These are phyloP conservation scores for Suhomyces yuchorum DNA, from an alignment of 1,139 yeast genomes.

Conservation along the genomic window DNA sequence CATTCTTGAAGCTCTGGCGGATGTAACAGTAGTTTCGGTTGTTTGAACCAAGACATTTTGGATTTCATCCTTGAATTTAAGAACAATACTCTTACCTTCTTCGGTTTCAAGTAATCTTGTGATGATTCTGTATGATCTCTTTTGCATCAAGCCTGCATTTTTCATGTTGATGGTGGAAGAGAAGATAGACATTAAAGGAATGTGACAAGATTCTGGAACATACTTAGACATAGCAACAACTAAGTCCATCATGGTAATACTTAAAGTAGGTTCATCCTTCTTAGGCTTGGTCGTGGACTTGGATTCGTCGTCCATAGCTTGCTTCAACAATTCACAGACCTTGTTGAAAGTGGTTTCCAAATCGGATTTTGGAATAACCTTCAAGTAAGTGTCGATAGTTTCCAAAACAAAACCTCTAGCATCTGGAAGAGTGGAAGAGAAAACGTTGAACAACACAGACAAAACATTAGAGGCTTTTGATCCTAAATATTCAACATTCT, in stretches of 20 bases:
- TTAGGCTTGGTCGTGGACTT: constrained; percentile 12
- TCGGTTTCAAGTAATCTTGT: constrained; percentile 70
- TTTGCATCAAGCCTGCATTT: constrained; percentile 73
- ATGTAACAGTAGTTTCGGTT: constrained; percentile 60
- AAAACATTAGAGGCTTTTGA: constrained; percentile 71
- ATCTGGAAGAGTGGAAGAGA: constrained; percentile 81
- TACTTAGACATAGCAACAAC: constrained; percentile 84
- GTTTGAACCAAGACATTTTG: constrained; percentile 61
- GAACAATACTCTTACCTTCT: constrained; percentile 56
- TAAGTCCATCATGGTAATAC: constrained; percentile 88
- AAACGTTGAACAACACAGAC: constrained; percentile 88
- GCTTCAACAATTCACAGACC: constrained; percentile 76
- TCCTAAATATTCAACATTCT: constrained; percentile 63
- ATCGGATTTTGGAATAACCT: constrained; percentile 68
- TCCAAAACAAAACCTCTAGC: constrained; percentile 83
- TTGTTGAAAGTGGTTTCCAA: constrained; percentile 78
- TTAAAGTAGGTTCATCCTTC: constrained; percentile 51
- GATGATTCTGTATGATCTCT: constrained; percentile 84
- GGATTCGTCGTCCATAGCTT: constrained; percentile 69
- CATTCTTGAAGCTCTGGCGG: constrained; percentile 83
- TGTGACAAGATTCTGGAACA: constrained; percentile 69
- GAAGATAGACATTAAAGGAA: constrained; percentile 77
- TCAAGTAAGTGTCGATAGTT: constrained; percentile 78
- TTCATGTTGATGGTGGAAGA: constrained; percentile 60
- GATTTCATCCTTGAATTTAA: constrained; percentile 56